A percentile compares a stretch with the other conserved stretches of the same genome.
Conservation (phyloP, 495 filamentous ascomycete species). For the Hyphodiscus hymeniophilus region DNA sequence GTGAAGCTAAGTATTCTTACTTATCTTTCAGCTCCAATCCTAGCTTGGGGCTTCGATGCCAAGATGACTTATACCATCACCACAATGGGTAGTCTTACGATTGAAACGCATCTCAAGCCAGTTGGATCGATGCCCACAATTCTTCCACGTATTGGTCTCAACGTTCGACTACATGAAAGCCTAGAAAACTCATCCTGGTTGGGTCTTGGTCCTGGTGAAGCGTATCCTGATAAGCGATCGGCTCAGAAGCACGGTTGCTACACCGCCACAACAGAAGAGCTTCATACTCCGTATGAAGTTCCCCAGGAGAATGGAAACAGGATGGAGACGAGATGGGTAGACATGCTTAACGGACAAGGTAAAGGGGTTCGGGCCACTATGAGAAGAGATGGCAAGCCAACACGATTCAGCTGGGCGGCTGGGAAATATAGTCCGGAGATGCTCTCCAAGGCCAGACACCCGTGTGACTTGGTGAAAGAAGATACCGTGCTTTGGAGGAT, state of each 20-base stretch:
- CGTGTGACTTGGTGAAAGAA: slow-evolving; percentile 43
- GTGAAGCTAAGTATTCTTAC: slow-evolving; percentile 19
- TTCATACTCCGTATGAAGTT: slow-evolving; percentile 44
- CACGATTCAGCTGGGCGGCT: slow-evolving; percentile 39
- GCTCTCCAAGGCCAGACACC: slow-evolving; percentile 40
- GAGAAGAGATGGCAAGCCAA: slow-evolving; percentile 19
- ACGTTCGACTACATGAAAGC: slow-evolving; percentile 24
- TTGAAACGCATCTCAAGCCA: slow-evolving; percentile 34
- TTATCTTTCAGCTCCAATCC: slow-evolving; percentile 35
- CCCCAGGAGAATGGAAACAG: slow-evolving; percentile 60
- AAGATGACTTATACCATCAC: slow-evolving; percentile 45
- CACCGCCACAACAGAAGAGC: background rate
- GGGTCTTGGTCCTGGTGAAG: slow-evolving; percentile 53
- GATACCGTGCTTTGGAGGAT: slow-evolving; percentile 46
- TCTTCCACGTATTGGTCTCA: slow-evolving; percentile 51
- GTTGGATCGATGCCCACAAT: slow-evolving; percentile 35
- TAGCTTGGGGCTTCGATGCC: slow-evolving; percentile 51
- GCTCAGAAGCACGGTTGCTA: slow-evolving; percentile 37
- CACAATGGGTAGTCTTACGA: slow-evolving; percentile 32
- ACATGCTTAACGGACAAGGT: slow-evolving; percentile 31
- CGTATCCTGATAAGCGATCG: background rate
- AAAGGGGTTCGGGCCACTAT: slow-evolving; percentile 28
- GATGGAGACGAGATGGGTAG: slow-evolving; percentile 50
- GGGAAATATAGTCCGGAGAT: slow-evolving; percentile 28
- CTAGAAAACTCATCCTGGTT: slow-evolving; percentile 44